phyloP scores from a whole-genome alignment of 2,329 filamentous ascomycete genomes.

The Claviceps pazoutovae region DNA sequence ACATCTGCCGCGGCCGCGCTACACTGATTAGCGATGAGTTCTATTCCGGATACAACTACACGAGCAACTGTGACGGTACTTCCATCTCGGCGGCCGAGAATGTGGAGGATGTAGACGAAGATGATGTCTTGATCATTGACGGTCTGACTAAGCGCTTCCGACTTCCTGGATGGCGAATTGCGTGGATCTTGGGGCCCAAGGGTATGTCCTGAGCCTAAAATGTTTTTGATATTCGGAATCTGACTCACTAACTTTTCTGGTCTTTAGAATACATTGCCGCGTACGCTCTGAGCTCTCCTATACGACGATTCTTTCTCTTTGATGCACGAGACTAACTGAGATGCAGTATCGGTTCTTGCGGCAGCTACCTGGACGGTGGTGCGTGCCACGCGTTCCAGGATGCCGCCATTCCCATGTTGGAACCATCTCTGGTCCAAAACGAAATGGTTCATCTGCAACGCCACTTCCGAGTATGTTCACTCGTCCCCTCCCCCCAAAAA shows the following conservation, averaged over 20 bases:
- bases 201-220: constrained; percentile 17
- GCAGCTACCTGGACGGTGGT: constrained; percentile 86
- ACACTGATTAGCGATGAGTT: constrained; percentile 95
- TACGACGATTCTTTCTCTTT: neutral
- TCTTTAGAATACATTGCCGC: constrained; percentile 71
- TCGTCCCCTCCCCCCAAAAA: too few relatives aligned
- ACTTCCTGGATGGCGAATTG: constrained; percentile 89
- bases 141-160: constrained; percentile 94
- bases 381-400: constrained; percentile 94
- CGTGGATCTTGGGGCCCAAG: constrained; percentile 91
- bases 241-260: neutral
- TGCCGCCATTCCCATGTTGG: constrained; percentile 85
- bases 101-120: constrained; percentile 75
- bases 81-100: constrained; percentile 86
- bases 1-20: constrained; percentile 78
- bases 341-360: constrained; percentile 64
- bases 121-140: constrained; percentile 89
- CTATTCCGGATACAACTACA: constrained; percentile 95
- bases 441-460: constrained; percentile 84
- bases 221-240: neutral
- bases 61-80: constrained; percentile 74
- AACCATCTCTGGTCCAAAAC: constrained; percentile 60
- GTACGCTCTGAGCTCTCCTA: constrained; percentile 20
- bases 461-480: constrained; percentile 55
- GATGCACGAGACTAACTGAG: constrained; percentile 2